Percentiles rank a stretch among this genome's conserved stretches.
Conservation (phyloP, 2,329 filamentous ascomycete species). For the Pleoardoris graminearum region DNA sequence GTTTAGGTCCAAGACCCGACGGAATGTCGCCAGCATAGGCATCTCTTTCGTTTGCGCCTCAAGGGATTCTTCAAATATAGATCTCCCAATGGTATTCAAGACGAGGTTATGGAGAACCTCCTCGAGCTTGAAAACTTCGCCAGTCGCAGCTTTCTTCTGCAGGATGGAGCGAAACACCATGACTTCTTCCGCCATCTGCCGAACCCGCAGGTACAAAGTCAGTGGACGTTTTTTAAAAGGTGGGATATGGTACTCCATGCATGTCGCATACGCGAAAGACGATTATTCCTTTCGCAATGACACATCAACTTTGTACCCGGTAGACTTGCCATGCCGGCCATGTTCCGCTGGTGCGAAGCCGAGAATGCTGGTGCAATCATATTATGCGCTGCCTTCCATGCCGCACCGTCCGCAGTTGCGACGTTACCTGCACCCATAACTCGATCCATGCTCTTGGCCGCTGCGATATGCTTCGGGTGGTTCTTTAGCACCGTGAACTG, state of each 20-base stretch:
- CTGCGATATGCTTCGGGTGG: constrained; percentile 36
- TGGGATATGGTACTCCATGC: too few relatives aligned
- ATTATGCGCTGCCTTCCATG: constrained; percentile 42
- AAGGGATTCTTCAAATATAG: constrained; percentile 29
- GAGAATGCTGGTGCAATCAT: constrained; percentile 45
- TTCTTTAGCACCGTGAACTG: constrained; percentile 43
- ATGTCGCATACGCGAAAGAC: too few relatives aligned
- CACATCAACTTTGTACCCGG: too few relatives aligned
- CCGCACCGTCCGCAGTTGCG: constrained; percentile 33
- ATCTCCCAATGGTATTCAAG: constrained; percentile 33
- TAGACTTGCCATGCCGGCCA: constrained; percentile 32
- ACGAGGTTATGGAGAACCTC: constrained; percentile 24
- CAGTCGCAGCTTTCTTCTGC: constrained; percentile 20
- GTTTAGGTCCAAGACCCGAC: constrained; percentile 19
- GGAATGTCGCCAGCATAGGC: constrained; percentile 23
- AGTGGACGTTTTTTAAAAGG: too few relatives aligned
- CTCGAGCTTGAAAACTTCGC: constrained; percentile 32
- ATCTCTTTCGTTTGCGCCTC: constrained; percentile 30
- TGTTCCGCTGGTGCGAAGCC: constrained; percentile 32
- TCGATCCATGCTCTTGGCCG: constrained; percentile 24
- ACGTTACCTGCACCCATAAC: constrained; percentile 36
- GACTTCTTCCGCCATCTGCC: constrained; percentile 41
- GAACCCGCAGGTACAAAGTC: too few relatives aligned
- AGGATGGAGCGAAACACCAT: constrained; percentile 36
- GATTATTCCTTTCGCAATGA: too few relatives aligned